Percentiles rank a stretch among this genome's conserved stretches.
Evolutionary conservation across 305 asterid genomes (phyloP).

Genomic region (Plantago lanceolata): DNA sequence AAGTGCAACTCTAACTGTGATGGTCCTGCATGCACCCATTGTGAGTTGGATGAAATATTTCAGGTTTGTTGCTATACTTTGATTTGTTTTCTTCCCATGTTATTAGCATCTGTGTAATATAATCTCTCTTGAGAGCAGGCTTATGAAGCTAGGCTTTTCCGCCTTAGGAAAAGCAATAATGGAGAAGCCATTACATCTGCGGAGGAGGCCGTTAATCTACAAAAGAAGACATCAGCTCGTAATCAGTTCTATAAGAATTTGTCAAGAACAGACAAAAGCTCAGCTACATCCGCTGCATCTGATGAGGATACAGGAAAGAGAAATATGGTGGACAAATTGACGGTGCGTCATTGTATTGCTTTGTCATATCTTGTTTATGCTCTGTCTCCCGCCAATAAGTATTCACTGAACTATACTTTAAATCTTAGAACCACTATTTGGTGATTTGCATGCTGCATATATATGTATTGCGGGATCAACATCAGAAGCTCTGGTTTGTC

Average conservation of each 20-base stretch:
- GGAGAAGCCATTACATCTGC: slow-evolving; percentile 73
- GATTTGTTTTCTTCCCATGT: slow-evolving; percentile 14
- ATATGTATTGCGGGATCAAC: no score
- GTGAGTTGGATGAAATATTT: slow-evolving; percentile 92
- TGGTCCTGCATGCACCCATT: slow-evolving; percentile 81
- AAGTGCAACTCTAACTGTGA: slow-evolving; percentile 66
- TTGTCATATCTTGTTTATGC: slow-evolving; percentile 8
- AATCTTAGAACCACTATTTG: slow-evolving; percentile 7
- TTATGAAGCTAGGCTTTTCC: slow-evolving; percentile 93
- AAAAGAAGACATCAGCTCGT: slow-evolving; percentile 70
- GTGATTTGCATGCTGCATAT: no score
- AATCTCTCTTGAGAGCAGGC: slow-evolving; percentile 41
- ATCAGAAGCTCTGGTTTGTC: no score
- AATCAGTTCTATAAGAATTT: slow-evolving; percentile 67
- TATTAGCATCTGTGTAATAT: slow-evolving; percentile 18
- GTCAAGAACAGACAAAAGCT: slow-evolving; percentile 56
- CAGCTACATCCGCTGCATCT: slow-evolving; percentile 37
- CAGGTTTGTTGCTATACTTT: slow-evolving; percentile 51
- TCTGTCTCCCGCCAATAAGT: neutral
- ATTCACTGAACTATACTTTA: slow-evolving; percentile 8
- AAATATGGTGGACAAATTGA: slow-evolving; percentile 67
- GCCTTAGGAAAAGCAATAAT: slow-evolving; percentile 62
- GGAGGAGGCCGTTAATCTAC: slow-evolving; percentile 84
- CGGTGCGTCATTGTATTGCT: slow-evolving; percentile 46
- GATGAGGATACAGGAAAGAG: slow-evolving; percentile 63